phyloP scores from a whole-genome alignment of 2,329 filamentous ascomycete species.

The Fusarium goolgardi region DNA sequence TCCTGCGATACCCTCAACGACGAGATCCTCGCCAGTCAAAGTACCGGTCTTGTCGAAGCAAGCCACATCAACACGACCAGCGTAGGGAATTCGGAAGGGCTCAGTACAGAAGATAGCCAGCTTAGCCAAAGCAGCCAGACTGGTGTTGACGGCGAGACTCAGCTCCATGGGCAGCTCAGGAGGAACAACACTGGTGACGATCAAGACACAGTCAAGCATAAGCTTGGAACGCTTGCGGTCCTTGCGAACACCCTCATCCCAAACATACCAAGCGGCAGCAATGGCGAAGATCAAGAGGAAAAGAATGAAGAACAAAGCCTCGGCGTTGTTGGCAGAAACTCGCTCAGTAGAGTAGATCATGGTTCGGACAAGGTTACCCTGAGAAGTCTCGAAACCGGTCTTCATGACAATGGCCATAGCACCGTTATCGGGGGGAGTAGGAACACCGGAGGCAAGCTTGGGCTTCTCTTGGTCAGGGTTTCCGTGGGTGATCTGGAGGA shows the following conservation, averaged over 20 bases:
- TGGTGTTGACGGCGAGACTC: conserved; percentile 96
- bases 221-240: conserved; percentile 98
- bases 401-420: conserved; percentile 95
- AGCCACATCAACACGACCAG: conserved; percentile 92
- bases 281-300: conserved; percentile 97
- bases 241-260: conserved; percentile 93
- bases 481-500: conserved; percentile 92
- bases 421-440: conserved; percentile 89
- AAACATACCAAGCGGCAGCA: conserved; percentile 98
- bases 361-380: conserved; percentile 95
- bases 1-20: conserved; percentile 96
- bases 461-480: conserved; percentile 79
- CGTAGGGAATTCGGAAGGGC: conserved; percentile 97
- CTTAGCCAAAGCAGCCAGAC: conserved; percentile 91
- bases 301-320: conserved; percentile 96
- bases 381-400: conserved; percentile 98
- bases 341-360: conserved; percentile 99
- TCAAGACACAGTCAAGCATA: conserved; percentile 95
- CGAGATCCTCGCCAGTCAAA: conserved; percentile 93
- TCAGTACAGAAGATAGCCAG: conserved; percentile 99
- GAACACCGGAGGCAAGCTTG: conserved; percentile 79
- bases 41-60: conserved; percentile 99
- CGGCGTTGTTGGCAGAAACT: conserved; percentile 97
- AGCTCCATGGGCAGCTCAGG: conserved; percentile 98
- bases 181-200: conserved; percentile 97